Conservation (phyloP, 2,329 filamentous ascomycete species). For the Parasarocladium wereldwijsianum region DNA sequence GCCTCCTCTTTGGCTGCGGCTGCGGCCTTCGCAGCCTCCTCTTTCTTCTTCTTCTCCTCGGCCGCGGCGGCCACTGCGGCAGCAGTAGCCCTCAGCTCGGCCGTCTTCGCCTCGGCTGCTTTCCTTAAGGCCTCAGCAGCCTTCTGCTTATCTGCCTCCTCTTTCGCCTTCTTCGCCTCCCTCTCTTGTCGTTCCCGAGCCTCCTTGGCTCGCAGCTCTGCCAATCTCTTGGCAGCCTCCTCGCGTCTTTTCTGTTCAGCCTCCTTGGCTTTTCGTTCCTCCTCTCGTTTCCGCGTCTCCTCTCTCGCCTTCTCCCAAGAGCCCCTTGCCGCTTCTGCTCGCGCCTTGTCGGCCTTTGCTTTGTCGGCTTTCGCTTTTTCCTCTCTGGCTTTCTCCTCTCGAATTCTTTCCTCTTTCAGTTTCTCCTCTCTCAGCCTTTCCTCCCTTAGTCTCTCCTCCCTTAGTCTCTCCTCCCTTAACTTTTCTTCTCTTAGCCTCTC, state of each 20-base stretch:
- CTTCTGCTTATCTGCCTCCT: conserved; percentile 19
- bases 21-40: conserved; percentile 16
- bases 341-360: conserved; percentile 4
- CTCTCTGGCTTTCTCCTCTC: too few species aligned
- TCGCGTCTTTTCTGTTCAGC: conserved; percentile 46
- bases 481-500: too few species aligned
- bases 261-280: conserved; percentile 45
- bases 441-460: too few species aligned
- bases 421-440: too few species aligned
- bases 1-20: conserved; percentile 12
- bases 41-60: conserved; percentile 15
- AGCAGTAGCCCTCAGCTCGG: conserved; percentile 21
- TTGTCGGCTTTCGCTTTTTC: conserved; percentile 2
- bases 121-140: conserved; percentile 11
- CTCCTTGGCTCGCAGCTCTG: conserved; percentile 41
- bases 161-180: conserved; percentile 29
- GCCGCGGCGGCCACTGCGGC: conserved; percentile 21
- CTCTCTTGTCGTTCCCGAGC: conserved; percentile 28
- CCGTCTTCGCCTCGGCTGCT: conserved; percentile 18
- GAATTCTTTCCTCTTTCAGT: too few species aligned
- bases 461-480: too few species aligned
- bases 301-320: conserved; percentile 58
- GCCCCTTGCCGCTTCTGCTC: conserved; percentile 24
- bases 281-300: conserved; percentile 47
- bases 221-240: conserved; percentile 35